phyloP scores from a whole-genome alignment of 1,284 basidiomycete genomes.

The Malassezia caprae region DNA sequence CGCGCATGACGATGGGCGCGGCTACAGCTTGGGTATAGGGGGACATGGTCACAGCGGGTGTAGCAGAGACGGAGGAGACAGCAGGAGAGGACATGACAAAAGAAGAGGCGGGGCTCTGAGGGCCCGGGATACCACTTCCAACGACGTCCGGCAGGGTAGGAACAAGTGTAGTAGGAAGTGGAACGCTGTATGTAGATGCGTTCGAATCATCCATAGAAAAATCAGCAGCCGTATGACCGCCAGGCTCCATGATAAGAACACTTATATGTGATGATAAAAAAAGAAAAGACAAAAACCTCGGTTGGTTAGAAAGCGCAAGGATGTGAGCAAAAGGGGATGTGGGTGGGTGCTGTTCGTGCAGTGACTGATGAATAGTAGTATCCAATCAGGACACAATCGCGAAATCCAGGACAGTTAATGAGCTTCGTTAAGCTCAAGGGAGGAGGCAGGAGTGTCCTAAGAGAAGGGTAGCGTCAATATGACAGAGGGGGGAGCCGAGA shows the following conservation, averaged over 20 bases:
- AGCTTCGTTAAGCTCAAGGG: background rate
- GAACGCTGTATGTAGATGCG: background rate
- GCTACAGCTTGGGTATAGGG: conserved; percentile 17
- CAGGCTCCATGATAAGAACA: background rate
- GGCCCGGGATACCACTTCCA: background rate
- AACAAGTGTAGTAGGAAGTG: background rate
- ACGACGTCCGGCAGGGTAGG: background rate
- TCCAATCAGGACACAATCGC: background rate
- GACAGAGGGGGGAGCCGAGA: background rate
- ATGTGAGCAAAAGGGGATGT: background rate
- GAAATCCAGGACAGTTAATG: background rate
- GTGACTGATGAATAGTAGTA: background rate
- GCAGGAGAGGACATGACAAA: background rate
- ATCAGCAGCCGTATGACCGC: background rate
- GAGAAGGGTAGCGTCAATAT: background rate
- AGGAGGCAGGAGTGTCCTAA: background rate
- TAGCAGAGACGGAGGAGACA: background rate
- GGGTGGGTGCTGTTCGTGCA: background rate
- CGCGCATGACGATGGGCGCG: conserved; percentile 43
- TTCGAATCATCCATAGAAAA: conserved; percentile 1
- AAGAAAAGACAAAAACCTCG: background rate
- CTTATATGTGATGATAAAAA: background rate
- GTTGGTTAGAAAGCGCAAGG: background rate
- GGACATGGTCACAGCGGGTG: background rate
- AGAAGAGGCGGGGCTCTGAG: background rate